Conservation (phyloP, 2,329 filamentous ascomycete species). For the Fusarium kyushuense region DNA sequence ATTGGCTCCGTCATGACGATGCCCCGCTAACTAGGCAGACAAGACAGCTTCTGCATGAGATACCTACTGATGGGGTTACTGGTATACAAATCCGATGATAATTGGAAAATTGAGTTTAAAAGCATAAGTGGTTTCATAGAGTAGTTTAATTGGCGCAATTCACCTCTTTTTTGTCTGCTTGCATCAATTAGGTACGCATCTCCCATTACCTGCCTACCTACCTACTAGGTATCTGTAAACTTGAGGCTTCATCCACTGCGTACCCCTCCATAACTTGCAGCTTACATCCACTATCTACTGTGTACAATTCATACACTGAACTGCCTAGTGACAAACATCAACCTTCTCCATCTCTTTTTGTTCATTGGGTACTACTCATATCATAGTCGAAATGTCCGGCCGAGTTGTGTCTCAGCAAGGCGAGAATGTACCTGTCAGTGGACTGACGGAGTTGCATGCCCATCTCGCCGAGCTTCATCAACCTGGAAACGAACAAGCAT, state of each 20-base stretch:
- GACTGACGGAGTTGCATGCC: constrained; percentile 65
- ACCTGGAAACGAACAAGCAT: constrained; percentile 56
- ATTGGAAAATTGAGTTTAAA: no score
- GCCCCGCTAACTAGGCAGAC: constrained; percentile 22
- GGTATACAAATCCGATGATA: not conserved
- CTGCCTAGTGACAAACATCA: not conserved
- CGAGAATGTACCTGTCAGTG: constrained; percentile 56
- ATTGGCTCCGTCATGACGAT: constrained; percentile 36
- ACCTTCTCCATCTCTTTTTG: not conserved
- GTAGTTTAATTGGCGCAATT: no score
- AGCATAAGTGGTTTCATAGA: no score
- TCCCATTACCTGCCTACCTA: no score
- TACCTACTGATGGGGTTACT: not conserved
- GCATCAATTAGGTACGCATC: not conserved
- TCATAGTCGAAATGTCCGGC: constrained; percentile 44
- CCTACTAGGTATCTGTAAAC: not conserved
- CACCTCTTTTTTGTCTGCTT: not conserved
- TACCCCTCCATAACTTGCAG: constrained; percentile 26
- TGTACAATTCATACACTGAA: not conserved
- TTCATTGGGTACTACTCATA: not conserved
- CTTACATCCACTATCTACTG: constrained; percentile 17
- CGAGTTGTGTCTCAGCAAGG: constrained; percentile 54
- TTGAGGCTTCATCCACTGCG: constrained; percentile 24
- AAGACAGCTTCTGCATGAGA: not conserved
- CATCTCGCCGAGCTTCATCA: constrained; percentile 63